Evolutionary conservation across 306 rosid species (phyloP), one percentile per base, ranked within the genome.

Genomic region (Parietaria judaica): DNA sequence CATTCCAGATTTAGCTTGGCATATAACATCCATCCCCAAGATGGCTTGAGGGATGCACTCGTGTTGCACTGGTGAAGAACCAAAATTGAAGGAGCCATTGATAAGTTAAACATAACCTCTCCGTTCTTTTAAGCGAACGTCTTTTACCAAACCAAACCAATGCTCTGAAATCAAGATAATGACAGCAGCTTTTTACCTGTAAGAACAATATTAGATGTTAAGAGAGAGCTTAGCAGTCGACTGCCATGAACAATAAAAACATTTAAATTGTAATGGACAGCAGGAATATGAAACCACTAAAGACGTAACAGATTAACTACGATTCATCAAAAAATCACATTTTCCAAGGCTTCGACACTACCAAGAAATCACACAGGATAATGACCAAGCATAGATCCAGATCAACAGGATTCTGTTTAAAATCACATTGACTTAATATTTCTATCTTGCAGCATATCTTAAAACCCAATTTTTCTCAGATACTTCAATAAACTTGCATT

Each of bases 1-100:
- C 99, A 94, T 94, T 51, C 99, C 99, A 63, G 99, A 94, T 79
- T 94, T 94, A 6, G 99, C 99, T 81, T 94, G 99, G 52, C 99
- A 94, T 70, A 94, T 78, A 12, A 94, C 99, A 81, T 94, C 99
- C 99, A 94, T 94, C 14, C 99, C 99, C 38, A 94, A 87, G 66
- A 94, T 88, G 44, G 99, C 99, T 89, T 94, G 99, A 6, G 99
- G 99, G 58, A 94, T 94, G 79, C 99, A 94, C 67, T 94, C 99
- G 46, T 94, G 99, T 94, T 94, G 99, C 71, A 94, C 99, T 94
- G 89, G 52, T 81, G 97, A 81, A 69, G 87, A 85, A 77, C 77
- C 85, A 92, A 88, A 85, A 70, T 70, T 77, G 73, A 79, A 74
- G 81, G 84, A 79, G 82, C 86, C 88, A 69, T 56, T 70, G 56